Evolutionary conservation across 768 basidiomycete species (phyloP).

Genomic region (Agrocybe chaxingu): DNA sequence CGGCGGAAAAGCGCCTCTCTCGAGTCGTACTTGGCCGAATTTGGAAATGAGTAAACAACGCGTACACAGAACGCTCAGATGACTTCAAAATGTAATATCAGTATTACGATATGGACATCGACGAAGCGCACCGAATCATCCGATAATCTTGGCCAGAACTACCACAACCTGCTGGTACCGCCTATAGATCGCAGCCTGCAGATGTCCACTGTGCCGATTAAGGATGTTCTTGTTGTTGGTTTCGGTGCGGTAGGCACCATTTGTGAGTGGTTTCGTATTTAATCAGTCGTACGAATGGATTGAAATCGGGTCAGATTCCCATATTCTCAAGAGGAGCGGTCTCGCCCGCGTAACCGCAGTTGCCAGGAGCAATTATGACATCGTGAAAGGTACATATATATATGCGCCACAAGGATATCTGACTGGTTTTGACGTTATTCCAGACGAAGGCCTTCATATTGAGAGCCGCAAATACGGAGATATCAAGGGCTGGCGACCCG

Average conservation of each 20-base stretch:
- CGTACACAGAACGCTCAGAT: too few relatives aligned
- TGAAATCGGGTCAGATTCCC: slow-evolving; percentile 38
- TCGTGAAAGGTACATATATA: slow-evolving; percentile 39
- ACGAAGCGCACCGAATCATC: too few relatives aligned
- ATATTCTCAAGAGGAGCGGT: slow-evolving; percentile 54
- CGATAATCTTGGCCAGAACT: too few relatives aligned
- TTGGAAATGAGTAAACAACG: too few relatives aligned
- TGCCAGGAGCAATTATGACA: slow-evolving; percentile 66
- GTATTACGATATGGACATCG: too few relatives aligned
- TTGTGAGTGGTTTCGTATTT: slow-evolving; percentile 36
- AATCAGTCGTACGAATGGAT: neutral
- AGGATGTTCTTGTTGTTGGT: slow-evolving; percentile 59
- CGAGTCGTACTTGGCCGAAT: too few relatives aligned
- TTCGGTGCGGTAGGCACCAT: slow-evolving; percentile 66
- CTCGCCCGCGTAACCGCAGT: slow-evolving; percentile 67
- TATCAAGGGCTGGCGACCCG: slow-evolving; percentile 57
- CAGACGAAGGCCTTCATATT: slow-evolving; percentile 54
- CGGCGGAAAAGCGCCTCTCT: too few relatives aligned
- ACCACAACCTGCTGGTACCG: too few relatives aligned
- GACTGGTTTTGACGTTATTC: neutral
- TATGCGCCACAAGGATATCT: neutral
- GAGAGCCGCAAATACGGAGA: slow-evolving; percentile 59
- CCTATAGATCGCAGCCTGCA: too few relatives aligned
- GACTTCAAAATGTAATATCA: too few relatives aligned
- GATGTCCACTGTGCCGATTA: slow-evolving; percentile 15